A percentile compares a stretch with the other conserved stretches of the same genome.
These are phyloP conservation scores for Alternaria hordeiaustralica DNA, from an alignment of 2,329 filamentous ascomycete genomes.

Conservation along the genomic window DNA sequence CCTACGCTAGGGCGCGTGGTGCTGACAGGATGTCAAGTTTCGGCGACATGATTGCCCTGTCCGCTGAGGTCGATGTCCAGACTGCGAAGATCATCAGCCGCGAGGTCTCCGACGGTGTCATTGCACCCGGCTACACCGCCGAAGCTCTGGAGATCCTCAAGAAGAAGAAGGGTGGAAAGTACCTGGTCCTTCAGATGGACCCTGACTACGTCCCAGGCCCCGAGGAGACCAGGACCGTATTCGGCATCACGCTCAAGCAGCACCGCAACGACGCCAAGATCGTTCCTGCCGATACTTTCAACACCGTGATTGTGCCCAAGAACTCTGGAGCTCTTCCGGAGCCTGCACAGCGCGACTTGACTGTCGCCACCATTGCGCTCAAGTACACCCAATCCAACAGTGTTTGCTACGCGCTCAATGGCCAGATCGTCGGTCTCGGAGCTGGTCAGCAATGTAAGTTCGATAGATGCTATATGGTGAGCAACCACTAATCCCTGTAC, in stretches of 20 bases:
- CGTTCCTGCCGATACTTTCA: slow-evolving; percentile 80
- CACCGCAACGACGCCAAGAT: slow-evolving; percentile 92
- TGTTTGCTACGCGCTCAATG: slow-evolving; percentile 94
- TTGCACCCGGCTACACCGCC: slow-evolving; percentile 84
- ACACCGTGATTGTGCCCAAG: slow-evolving; percentile 85
- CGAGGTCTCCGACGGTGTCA: slow-evolving; percentile 96
- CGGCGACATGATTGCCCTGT: slow-evolving; percentile 93
- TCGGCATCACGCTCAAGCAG: slow-evolving; percentile 86
- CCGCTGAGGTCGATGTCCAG: slow-evolving; percentile 77
- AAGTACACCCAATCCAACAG: slow-evolving; percentile 99
- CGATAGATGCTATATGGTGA: neutral
- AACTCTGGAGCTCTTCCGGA: slow-evolving; percentile 75
- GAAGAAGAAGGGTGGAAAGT: slow-evolving; percentile 99
- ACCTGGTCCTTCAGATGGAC: slow-evolving; percentile 95
- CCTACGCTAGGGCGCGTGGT: slow-evolving; percentile 92
- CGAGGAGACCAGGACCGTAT: slow-evolving; percentile 84
- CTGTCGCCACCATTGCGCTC: slow-evolving; percentile 93
- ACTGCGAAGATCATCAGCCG: slow-evolving; percentile 98
- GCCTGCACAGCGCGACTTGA: slow-evolving; percentile 83
- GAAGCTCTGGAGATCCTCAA: slow-evolving; percentile 88
- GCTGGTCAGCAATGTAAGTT: slow-evolving; percentile 83
- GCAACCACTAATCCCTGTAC: slow-evolving; percentile 4
- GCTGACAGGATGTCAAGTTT: slow-evolving; percentile 99
- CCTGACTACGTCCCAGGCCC: slow-evolving; percentile 77
- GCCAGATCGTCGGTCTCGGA: slow-evolving; percentile 91